These are phyloP conservation scores for Omphalea diandra DNA, from an alignment of 441 rosid genomes.

Conservation along the genomic window DNA sequence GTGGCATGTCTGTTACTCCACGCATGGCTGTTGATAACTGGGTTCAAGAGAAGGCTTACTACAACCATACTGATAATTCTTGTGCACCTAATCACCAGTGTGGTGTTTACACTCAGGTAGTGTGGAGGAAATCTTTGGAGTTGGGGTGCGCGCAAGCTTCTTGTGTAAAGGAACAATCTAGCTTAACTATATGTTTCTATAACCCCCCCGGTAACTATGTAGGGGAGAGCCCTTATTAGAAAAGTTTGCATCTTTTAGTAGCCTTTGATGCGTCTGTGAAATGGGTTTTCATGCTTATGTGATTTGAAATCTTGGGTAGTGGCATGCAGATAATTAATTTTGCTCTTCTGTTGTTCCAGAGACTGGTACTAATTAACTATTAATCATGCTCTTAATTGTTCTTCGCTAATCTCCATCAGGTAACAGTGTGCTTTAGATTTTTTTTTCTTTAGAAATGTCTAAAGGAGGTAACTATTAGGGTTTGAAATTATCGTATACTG, in stretches of 20 bases:
- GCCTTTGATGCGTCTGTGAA: not conserved
- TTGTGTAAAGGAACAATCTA: conserved; percentile 46
- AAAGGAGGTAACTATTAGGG: no score
- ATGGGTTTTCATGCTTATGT: not conserved
- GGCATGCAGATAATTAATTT: not conserved
- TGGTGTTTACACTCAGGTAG: conserved; percentile 78
- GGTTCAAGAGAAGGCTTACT: conserved; percentile 65
- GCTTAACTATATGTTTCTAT: conserved; percentile 72
- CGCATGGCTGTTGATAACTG: conserved; percentile 60
- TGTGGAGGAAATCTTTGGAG: conserved; percentile 65
- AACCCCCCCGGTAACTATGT: conserved; percentile 75
- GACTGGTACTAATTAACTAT: not conserved
- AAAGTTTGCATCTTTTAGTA: not conserved
- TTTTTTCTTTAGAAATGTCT: no score
- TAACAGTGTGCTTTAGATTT: no score
- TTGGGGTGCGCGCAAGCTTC: conserved; percentile 73
- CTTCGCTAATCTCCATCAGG: no score
- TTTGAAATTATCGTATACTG: no score
- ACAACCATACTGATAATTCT: conserved; percentile 48
- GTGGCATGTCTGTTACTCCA: conserved; percentile 52
- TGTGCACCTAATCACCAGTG: conserved; percentile 53
- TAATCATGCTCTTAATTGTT: no score
- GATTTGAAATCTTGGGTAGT: conserved; percentile 12
- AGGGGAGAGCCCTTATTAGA: conserved; percentile 76
- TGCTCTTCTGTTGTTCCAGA: not conserved